Conservation (phyloP, 192 early-diverging fungal genomes). For the Coemansia sp. region DNA sequence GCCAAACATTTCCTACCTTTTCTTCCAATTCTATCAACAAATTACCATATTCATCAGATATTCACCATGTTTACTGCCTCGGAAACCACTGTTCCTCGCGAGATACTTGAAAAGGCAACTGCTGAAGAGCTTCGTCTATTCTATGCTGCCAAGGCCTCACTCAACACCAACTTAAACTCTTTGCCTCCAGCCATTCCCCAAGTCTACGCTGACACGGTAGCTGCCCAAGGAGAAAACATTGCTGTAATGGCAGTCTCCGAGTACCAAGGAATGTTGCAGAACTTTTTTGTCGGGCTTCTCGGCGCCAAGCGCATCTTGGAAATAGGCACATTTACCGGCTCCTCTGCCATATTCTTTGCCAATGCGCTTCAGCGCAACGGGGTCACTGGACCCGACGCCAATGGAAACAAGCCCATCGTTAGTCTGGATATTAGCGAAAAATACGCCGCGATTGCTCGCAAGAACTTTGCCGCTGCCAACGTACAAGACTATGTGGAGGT, state of each 20-base stretch:
- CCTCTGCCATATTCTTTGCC: conserved; percentile 65
- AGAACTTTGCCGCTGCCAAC: conserved; percentile 33
- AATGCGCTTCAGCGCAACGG: conserved; percentile 57
- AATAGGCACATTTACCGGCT: conserved; percentile 69
- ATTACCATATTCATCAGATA: neutral
- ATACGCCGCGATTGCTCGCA: conserved; percentile 48
- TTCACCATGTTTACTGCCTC: neutral
- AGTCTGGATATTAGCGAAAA: conserved; percentile 59
- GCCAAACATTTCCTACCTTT: neutral
- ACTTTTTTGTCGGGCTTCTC: conserved; percentile 52
- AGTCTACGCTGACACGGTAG: conserved; percentile 14
- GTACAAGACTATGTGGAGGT: conserved; percentile 48
- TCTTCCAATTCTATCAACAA: neutral
- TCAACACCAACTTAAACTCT: conserved; percentile 30
- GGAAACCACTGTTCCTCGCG: neutral
- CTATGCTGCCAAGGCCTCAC: conserved; percentile 30
- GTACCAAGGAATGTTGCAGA: conserved; percentile 55
- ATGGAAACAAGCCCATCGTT: conserved; percentile 35
- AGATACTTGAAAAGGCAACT: conserved; percentile 9
- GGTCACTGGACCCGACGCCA: conserved; percentile 14
- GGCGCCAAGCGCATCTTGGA: conserved; percentile 60
- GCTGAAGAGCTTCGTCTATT: conserved; percentile 14
- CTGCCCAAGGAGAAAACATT: neutral
- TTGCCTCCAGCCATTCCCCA: conserved; percentile 20
- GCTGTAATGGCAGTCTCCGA: conserved; percentile 52